phyloP scores from a whole-genome alignment of 352 stramenopile genomes.

The Phytophthora hybrid region DNA sequence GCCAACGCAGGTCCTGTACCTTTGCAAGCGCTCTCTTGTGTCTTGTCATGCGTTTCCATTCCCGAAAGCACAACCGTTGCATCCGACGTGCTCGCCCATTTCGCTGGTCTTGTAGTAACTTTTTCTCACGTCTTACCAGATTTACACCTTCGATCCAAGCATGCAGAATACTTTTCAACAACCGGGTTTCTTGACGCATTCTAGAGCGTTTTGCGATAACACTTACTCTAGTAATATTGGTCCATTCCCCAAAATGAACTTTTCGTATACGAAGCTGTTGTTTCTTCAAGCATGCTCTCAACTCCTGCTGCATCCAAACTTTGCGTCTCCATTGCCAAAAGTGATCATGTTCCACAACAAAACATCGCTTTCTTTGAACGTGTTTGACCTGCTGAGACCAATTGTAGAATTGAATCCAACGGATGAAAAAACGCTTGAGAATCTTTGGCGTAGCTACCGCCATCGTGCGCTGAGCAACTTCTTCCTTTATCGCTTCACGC shows the following conservation, averaged over 20 bases:
- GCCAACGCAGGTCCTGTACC: constrained; percentile 31
- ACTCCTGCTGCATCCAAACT: constrained; percentile 60
- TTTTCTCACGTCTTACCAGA: constrained; percentile 22
- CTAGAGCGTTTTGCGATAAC: constrained; percentile 56
- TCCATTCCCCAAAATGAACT: constrained; percentile 60
- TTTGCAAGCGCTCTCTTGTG: constrained; percentile 33
- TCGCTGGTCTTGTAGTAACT: constrained; percentile 19
- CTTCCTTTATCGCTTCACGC: constrained; percentile 60
- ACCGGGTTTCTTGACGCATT: constrained; percentile 34
- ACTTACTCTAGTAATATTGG: constrained; percentile 60
- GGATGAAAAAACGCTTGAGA: constrained; percentile 60
- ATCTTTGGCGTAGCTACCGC: constrained; percentile 63
- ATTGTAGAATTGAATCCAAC: constrained; percentile 66
- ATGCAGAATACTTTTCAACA: constrained; percentile 39
- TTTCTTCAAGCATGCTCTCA: constrained; percentile 37
- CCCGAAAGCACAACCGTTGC: constrained; percentile 32
- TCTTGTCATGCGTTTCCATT: constrained; percentile 38
- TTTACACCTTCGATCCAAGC: constrained; percentile 47
- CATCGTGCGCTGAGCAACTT: constrained; percentile 53
- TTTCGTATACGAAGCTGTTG: constrained; percentile 35
- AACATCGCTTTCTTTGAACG: constrained; percentile 49
- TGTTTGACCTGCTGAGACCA: constrained; percentile 62
- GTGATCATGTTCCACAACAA: constrained; percentile 64
- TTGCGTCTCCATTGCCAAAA: constrained; percentile 72
- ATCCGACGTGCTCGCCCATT: constrained; percentile 15